Evolutionary conservation across 208 protist genomes (phyloP).

Genomic region (Acanthamoeba pearcei): DNA sequence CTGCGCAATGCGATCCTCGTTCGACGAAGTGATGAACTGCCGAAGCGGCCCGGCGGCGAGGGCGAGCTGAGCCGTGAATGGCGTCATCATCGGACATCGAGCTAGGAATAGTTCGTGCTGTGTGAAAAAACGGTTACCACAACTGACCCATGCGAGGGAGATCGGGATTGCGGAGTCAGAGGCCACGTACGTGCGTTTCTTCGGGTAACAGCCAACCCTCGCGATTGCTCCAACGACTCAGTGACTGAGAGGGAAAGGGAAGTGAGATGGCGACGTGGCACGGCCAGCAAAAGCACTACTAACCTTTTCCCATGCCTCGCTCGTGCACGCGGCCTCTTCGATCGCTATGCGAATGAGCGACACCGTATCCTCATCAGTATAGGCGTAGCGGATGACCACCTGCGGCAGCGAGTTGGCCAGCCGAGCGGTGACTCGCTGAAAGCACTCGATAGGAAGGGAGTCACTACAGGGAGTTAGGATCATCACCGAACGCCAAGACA

Average conservation of each 20-base stretch:
- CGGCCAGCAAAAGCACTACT: background rate
- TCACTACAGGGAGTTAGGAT: background rate
- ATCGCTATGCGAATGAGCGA: background rate
- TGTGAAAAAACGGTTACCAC: background rate
- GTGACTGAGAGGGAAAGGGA: background rate
- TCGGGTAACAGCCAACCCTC: slow-evolving; percentile 18
- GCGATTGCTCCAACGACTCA: slow-evolving; percentile 18
- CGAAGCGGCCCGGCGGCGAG: background rate
- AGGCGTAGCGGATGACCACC: slow-evolving; percentile 15
- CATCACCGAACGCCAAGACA: background rate
- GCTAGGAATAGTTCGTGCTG: slow-evolving; percentile 29
- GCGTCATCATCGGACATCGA: slow-evolving; percentile 37
- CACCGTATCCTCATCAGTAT: background rate
- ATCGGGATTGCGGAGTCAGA: background rate
- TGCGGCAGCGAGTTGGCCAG: background rate
- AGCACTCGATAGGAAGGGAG: background rate
- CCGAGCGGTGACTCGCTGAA: background rate
- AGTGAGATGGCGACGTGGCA: background rate
- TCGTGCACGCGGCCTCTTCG: background rate
- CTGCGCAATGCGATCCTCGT: background rate
- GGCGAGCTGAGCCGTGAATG: slow-evolving; percentile 47
- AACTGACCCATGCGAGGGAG: background rate
- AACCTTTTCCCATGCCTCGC: slow-evolving; percentile 13
- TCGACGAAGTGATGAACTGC: background rate
- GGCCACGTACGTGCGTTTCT: background rate